Evolutionary conservation across 495 filamentous ascomycete species (phyloP).

Genomic region (Pseudoneurospora amorphoporcata): DNA sequence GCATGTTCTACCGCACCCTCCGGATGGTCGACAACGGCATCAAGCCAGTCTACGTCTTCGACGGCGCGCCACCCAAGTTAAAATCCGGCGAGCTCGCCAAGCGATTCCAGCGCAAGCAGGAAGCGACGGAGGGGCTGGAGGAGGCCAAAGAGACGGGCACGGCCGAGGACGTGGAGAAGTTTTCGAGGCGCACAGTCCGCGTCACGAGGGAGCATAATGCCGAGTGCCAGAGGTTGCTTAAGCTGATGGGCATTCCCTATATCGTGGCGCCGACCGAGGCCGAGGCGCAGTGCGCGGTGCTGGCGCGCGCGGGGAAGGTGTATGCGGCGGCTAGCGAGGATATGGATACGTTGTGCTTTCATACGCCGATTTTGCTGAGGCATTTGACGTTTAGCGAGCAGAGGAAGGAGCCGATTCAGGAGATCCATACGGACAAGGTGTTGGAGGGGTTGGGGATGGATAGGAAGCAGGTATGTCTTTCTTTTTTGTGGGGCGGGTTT

Average conservation of each 20-base stretch:
- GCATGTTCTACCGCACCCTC: constrained; percentile 97
- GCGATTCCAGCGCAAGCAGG: constrained; percentile 80
- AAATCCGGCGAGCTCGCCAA: constrained; percentile 95
- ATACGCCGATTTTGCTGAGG: constrained; percentile 79
- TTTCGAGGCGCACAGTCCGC: constrained; percentile 84
- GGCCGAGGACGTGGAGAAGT: constrained; percentile 95
- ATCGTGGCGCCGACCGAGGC: constrained; percentile 94
- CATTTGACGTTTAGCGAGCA: constrained; percentile 96
- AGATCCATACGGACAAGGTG: constrained; percentile 78
- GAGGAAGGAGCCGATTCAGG: constrained; percentile 92
- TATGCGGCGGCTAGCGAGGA: constrained; percentile 95
- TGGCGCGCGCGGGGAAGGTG: constrained; percentile 88
- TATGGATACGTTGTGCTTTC: constrained; percentile 97
- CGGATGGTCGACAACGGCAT: constrained; percentile 98
- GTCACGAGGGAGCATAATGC: constrained; percentile 95
- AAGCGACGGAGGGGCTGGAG: constrained; percentile 77
- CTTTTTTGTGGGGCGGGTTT: background rate
- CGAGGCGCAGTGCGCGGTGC: constrained; percentile 87
- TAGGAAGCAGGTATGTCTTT: constrained; percentile 52
- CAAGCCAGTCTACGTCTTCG: constrained; percentile 96
- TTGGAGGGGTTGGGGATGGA: constrained; percentile 83
- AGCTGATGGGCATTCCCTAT: constrained; percentile 91
- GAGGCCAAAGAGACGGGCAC: constrained; percentile 97
- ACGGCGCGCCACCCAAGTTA: constrained; percentile 90
- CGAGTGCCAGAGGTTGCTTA: constrained; percentile 83